Conservation (phyloP, 495 filamentous ascomycete genomes). For the Aspergillus panamensis region DNA sequence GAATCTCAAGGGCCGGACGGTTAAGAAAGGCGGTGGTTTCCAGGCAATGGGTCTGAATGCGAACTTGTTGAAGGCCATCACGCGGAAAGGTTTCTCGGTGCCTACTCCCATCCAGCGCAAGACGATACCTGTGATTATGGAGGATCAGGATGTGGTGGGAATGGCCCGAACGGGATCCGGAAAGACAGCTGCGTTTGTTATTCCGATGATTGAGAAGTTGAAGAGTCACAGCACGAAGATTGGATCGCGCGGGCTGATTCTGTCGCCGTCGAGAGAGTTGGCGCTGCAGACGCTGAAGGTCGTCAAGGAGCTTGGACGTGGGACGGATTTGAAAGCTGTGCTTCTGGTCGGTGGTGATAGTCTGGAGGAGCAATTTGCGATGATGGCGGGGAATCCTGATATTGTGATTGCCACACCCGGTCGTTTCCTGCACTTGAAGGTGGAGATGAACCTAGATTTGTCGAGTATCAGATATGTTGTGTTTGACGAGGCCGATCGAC, state of each 20-base stretch:
- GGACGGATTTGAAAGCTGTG: constrained; percentile 84
- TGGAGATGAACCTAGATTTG: constrained; percentile 88
- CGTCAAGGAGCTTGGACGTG: constrained; percentile 85
- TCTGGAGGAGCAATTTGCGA: constrained; percentile 89
- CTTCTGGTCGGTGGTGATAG: constrained; percentile 93
- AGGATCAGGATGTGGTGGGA: constrained; percentile 87
- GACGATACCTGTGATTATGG: constrained; percentile 85
- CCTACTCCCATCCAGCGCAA: constrained; percentile 97
- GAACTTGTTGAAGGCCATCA: constrained; percentile 81
- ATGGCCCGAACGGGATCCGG: constrained; percentile 97
- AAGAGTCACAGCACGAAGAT: constrained; percentile 84
- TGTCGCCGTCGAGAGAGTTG: constrained; percentile 90
- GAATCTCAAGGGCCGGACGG: constrained; percentile 76
- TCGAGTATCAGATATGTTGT: constrained; percentile 86
- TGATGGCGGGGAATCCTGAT: constrained; percentile 92
- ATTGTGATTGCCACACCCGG: constrained; percentile 95
- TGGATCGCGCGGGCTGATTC: constrained; percentile 76
- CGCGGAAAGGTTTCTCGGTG: constrained; percentile 88
- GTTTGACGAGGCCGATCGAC: constrained; percentile 92
- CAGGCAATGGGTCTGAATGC: constrained; percentile 92
- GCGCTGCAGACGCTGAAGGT: constrained; percentile 95
- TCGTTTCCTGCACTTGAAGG: constrained; percentile 90
- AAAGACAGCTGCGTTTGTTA: constrained; percentile 96
- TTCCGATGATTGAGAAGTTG: constrained; percentile 94
- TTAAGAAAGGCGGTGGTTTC: constrained; percentile 94